These are phyloP conservation scores for Quercus robur DNA, from an alignment of 306 rosid species.

Conservation along the genomic window DNA sequence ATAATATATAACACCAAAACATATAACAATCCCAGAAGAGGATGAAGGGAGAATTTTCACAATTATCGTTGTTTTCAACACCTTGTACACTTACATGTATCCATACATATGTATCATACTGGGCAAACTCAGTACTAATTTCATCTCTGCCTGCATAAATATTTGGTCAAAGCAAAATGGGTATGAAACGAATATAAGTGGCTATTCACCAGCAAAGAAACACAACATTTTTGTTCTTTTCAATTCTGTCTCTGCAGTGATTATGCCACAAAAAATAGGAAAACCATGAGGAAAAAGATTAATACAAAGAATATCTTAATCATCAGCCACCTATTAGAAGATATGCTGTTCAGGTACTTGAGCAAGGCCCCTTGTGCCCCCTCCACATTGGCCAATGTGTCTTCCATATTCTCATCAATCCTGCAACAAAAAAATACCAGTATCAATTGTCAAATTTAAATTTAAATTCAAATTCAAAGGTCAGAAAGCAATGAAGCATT, in stretches of 20 bases:
- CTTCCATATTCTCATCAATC: slow-evolving; percentile 99
- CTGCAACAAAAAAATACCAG: slow-evolving; percentile 34
- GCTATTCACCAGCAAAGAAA: slow-evolving; percentile 29
- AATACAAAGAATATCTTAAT: slow-evolving; percentile 98
- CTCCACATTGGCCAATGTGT: slow-evolving; percentile 83
- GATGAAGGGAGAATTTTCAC: neutral
- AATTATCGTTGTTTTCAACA: slow-evolving; percentile 22
- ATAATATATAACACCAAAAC: neutral
- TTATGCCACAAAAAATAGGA: slow-evolving; percentile 98
- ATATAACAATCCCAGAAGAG: neutral
- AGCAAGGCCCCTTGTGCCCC: slow-evolving; percentile 94
- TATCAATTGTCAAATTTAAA: slow-evolving; percentile 10
- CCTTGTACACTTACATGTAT: slow-evolving; percentile 33
- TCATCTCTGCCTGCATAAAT: slow-evolving; percentile 23
- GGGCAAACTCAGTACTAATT: slow-evolving; percentile 29
- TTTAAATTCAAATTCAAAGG: neutral
- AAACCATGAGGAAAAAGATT: slow-evolving; percentile 90
- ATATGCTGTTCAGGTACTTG: slow-evolving; percentile 92
- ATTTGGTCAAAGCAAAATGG: slow-evolving; percentile 18
- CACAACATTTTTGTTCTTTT: slow-evolving; percentile 28
- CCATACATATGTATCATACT: slow-evolving; percentile 40
- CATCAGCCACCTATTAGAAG: slow-evolving; percentile 99
- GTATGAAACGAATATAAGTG: slow-evolving; percentile 23
- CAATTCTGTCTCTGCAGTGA: slow-evolving; percentile 27
- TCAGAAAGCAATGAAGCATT: neutral